A percentile compares a stretch with the other conserved stretches of the same genome.
Conservation (phyloP, 2,329 filamentous ascomycete species). For the Rutstroemia sp. region DNA sequence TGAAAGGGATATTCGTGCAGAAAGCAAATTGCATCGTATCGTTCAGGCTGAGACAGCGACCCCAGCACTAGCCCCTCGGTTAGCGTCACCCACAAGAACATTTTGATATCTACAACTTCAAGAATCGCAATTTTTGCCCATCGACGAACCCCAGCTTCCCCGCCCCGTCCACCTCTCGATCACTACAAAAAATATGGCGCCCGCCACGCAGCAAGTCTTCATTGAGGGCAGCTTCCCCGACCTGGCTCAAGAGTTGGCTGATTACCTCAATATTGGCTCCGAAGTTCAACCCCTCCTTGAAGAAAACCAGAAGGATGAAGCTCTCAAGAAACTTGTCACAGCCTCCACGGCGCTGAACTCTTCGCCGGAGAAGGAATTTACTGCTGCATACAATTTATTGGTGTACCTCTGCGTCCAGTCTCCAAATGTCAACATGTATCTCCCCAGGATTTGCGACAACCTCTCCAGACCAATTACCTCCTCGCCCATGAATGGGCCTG, state of each 20-base stretch:
- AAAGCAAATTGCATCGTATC: neutral
- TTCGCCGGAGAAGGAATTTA: slow-evolving; percentile 93
- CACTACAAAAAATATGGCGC: slow-evolving; percentile 19
- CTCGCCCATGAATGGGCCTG: slow-evolving; percentile 76
- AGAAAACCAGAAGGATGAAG: slow-evolving; percentile 69
- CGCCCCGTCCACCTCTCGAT: slow-evolving; percentile 8
- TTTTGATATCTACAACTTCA: slow-evolving; percentile 10
- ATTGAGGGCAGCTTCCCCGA: slow-evolving; percentile 93
- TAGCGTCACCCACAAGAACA: slow-evolving; percentile 11
- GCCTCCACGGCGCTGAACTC: slow-evolving; percentile 71
- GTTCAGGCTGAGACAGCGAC: neutral
- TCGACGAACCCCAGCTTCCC: slow-evolving; percentile 5
- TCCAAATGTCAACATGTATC: slow-evolving; percentile 74
- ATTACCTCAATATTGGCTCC: slow-evolving; percentile 73
- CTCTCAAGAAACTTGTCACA: slow-evolving; percentile 81
- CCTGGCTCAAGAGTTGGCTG: slow-evolving; percentile 87
- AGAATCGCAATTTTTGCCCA: slow-evolving; percentile 10
- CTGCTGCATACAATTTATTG: slow-evolving; percentile 92
- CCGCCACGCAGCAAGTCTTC: slow-evolving; percentile 44
- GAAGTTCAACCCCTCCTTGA: slow-evolving; percentile 68
- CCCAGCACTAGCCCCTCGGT: slow-evolving; percentile 10
- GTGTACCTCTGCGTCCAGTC: slow-evolving; percentile 88
- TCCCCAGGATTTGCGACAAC: slow-evolving; percentile 82
- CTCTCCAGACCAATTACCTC: slow-evolving; percentile 80
- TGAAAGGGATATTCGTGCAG: too few species aligned